A percentile compares a stretch with the other conserved stretches of the same genome.
These are phyloP conservation scores for Chenopodium formosanum DNA, from an alignment of 148 eudicot genomes.

Conservation along the genomic window DNA sequence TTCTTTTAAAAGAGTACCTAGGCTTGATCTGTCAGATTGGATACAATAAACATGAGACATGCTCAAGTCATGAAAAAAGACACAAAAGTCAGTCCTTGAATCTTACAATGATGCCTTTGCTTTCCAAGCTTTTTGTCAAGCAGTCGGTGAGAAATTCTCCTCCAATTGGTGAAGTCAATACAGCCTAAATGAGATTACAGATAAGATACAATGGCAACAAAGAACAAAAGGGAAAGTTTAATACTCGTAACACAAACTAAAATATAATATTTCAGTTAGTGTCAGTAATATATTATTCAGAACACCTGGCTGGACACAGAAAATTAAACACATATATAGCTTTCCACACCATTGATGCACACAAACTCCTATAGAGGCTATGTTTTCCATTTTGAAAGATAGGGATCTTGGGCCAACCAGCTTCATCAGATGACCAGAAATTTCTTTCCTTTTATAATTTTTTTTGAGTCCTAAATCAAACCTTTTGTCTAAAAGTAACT, in stretches of 20 bases:
- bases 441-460: background rate
- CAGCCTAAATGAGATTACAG: conserved; percentile 51
- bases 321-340: background rate
- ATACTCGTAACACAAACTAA: background rate
- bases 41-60: conserved; percentile 4
- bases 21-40: conserved; percentile 70
- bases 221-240: background rate
- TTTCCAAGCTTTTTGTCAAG: conserved; percentile 93
- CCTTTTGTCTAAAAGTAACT: background rate
- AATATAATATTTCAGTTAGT: background rate
- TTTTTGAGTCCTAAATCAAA: background rate
- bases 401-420: background rate
- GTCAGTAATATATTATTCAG: background rate
- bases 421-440: background rate
- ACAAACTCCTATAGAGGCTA: background rate
- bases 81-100: conserved; percentile 1
- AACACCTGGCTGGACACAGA: background rate
- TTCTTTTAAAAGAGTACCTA: conserved; percentile 89
- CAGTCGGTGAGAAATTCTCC: conserved; percentile 95
- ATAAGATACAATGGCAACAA: background rate
- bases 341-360: background rate
- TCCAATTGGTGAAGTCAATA: conserved; percentile 78
- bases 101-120: conserved; percentile 87
- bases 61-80: conserved; percentile 1
- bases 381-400: background rate